Evolutionary conservation across 768 basidiomycete genomes (phyloP).

Genomic region (Lentinula aciculospora): DNA sequence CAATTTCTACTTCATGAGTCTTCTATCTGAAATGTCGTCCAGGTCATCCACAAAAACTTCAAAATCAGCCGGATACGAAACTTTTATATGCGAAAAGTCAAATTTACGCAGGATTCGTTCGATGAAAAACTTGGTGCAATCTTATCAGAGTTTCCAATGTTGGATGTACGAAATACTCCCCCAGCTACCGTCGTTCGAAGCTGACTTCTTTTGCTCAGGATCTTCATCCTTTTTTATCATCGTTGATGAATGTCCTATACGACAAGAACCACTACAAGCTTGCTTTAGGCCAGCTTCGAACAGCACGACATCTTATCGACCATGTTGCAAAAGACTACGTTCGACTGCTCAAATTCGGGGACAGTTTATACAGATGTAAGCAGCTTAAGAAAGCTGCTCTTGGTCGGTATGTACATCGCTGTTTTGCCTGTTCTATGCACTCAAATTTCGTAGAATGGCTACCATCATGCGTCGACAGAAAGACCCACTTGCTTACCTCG

Average conservation of each 20-base stretch:
- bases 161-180: constrained; percentile 61
- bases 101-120: constrained; percentile 95
- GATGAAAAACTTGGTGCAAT: constrained; percentile 94
- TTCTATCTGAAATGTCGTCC: neutral
- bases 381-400: constrained; percentile 97
- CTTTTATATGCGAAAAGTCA: constrained; percentile 99
- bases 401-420: constrained; percentile 65
- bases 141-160: constrained; percentile 93
- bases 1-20: neutral
- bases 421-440: constrained; percentile 5
- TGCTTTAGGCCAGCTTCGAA: constrained; percentile 93
- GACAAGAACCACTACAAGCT: constrained; percentile 99
- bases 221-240: constrained; percentile 93
- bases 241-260: constrained; percentile 96
- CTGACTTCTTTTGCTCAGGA: constrained; percentile 40
- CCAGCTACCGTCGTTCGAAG: constrained; percentile 4
- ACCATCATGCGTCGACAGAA: constrained; percentile 99
- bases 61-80: constrained; percentile 98
- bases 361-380: constrained; percentile 96
- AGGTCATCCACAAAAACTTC: constrained; percentile 99
- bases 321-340: constrained; percentile 97
- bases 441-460: constrained; percentile 67
- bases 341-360: constrained; percentile 95
- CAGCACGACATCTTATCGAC: constrained; percentile 92
- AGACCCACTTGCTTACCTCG: constrained; percentile 95